Evolutionary conservation across 2,329 filamentous ascomycete species (phyloP), one percentile per base, ranked within the genome.

Genomic region (Endothia cerciana): DNA sequence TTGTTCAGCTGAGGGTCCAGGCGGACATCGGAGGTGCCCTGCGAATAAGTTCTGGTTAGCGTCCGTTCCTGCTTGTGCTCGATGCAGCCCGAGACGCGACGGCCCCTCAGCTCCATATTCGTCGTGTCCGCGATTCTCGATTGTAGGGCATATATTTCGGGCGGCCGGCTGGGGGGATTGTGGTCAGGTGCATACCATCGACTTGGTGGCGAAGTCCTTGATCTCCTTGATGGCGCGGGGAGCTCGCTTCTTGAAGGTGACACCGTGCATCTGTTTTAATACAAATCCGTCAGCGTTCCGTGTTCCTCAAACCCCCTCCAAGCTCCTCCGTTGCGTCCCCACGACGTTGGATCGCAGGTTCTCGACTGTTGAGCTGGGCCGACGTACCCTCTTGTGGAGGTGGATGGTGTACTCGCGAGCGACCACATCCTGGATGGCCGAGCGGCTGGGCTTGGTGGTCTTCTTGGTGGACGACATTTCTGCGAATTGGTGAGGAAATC

Each of bases 391-490:
- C 92, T 97, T 98, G 92, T 99, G 95, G 77, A 99, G 87, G 89
- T 99, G 94, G 87, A 99, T 98, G 84, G 95, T 99, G 90, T 99
- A 99, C 88, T 99, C 96, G 89, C 95, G 93, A 78, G 95, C 91
- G 83, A 99, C 94, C 81, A 99, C 96, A 85, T 99, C 94, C 84
- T 93, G 90, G 83, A 99, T 97, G 86, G 96, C 96, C 83, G 93
- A 97, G 81, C 94, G 92, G 78, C 83, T 81, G 69, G 76, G 70
- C 85, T 91, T 91, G 86, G 90, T 91, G 77, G 86, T 80, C 84
- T 89, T 90, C 84, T 88, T 87, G 77, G 81, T 87, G 77, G 83
- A 80, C 80, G 88, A 89, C 88, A 91, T 91, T 65, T 85, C 84
- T 87, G 79, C 72, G 73, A 70, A 75, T 62, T 69, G 62, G 74